Conservation (phyloP, 257 asterid species). For the Mitragyna speciosa region DNA sequence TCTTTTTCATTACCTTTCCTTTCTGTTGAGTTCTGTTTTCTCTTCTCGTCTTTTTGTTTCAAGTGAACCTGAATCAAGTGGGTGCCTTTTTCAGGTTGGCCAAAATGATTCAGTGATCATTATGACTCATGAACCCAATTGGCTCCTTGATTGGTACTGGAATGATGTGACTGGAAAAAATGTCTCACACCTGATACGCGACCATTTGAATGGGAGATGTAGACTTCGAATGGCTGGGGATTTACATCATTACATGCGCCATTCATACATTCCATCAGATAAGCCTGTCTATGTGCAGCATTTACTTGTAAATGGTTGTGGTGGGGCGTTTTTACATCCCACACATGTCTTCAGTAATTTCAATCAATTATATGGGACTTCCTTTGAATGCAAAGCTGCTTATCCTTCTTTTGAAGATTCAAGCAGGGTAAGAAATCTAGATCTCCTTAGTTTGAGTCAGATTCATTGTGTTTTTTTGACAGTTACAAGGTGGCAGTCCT, state of each 20-base stretch:
- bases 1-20: background rate
- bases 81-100: slow-evolving; percentile 54
- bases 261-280: slow-evolving; percentile 73
- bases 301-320: slow-evolving; percentile 95
- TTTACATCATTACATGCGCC: slow-evolving; percentile 98
- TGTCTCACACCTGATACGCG: slow-evolving; percentile 68
- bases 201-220: slow-evolving; percentile 84
- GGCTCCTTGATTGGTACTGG: slow-evolving; percentile 99
- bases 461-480: background rate
- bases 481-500: slow-evolving; percentile 3
- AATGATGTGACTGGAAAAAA: slow-evolving; percentile 73
- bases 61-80: background rate
- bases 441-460: background rate
- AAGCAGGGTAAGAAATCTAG: slow-evolving; percentile 61
- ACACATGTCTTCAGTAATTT: slow-evolving; percentile 90
- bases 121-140: slow-evolving; percentile 95
- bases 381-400: slow-evolving; percentile 83
- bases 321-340: slow-evolving; percentile 99
- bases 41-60: background rate
- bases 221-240: slow-evolving; percentile 94
- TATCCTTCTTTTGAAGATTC: slow-evolving; percentile 98
- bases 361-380: slow-evolving; percentile 48
- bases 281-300: slow-evolving; percentile 84
- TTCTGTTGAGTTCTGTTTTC: background rate
- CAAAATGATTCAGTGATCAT: slow-evolving; percentile 83